Conservation (phyloP, 1,284 basidiomycete genomes). For the Heliocybe sulcata region DNA sequence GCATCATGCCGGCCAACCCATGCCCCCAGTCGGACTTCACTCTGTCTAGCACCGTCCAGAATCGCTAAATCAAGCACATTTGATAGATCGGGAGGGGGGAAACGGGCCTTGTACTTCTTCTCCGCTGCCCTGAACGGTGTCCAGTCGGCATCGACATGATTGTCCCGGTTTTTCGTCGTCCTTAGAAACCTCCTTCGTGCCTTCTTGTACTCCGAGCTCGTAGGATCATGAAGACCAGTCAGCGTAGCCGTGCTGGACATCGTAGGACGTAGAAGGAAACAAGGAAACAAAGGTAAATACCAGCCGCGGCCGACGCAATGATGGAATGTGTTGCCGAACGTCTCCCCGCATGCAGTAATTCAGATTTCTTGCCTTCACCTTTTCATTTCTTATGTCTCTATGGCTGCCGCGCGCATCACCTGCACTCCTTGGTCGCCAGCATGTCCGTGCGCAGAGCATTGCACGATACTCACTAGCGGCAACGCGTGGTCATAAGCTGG, state of each 20-base stretch:
- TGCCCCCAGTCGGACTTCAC: constrained; percentile 33
- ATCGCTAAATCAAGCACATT: constrained; percentile 58
- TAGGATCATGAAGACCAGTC: constrained; percentile 26
- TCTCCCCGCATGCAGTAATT: neutral
- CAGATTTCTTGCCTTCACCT: neutral
- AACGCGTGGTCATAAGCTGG: neutral
- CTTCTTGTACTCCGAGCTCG: constrained; percentile 54
- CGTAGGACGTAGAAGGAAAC: neutral
- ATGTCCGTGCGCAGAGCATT: constrained; percentile 3
- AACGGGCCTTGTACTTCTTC: constrained; percentile 69
- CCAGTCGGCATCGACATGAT: constrained; percentile 42
- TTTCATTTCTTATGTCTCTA: constrained; percentile 20
- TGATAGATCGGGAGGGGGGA: constrained; percentile 67
- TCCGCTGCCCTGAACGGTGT: constrained; percentile 69
- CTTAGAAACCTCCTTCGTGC: constrained; percentile 51
- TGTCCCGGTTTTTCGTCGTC: constrained; percentile 46
- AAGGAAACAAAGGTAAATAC: neutral
- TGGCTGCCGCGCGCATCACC: constrained; percentile 34
- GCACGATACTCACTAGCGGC: constrained; percentile 5
- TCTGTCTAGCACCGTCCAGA: constrained; percentile 28
- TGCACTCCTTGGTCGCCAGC: constrained; percentile 32
- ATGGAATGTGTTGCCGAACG: constrained; percentile 1
- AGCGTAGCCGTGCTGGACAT: neutral
- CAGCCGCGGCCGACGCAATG: neutral
- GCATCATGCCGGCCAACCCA: constrained; percentile 41